Base-by-base conservation (phyloP, 192 early-diverging fungal species). In the Coemansia sp. region DNA sequence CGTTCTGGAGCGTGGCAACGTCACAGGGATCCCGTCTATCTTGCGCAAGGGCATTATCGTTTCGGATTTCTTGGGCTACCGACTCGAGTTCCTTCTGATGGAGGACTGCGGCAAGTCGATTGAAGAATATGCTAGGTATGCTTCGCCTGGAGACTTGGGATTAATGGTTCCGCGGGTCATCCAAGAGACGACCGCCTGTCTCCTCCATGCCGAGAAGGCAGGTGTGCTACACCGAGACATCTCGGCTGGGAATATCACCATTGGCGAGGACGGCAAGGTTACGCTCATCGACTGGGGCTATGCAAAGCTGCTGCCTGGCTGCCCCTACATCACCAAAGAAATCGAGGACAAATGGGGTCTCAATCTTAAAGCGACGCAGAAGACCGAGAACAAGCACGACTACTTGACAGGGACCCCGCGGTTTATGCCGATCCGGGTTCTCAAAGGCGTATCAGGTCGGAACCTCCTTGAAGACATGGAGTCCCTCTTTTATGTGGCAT, bases 141-240 rank as follows among this genome's bases (percentile, higher is more conserved):
- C 7, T 12, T 0, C 12, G 21, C 21, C 23, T 5, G n/a, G 21
- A 4, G 12, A 2, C 14, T 22, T n/a, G 19, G 19, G 2, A 10
- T 3, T 3, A 21, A 17, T 12, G 19, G 5, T 38, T 6, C 19
- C 18, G 11, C 18, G 18, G 18, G 18, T 10, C 18, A 36, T 57
- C n/a, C 20, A 26, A 16, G 25, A 38, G n/a, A 27, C 44, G 3
- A n/a, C 29, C 1, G n/a, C 11, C 0, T 51, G 47, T 11, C 46
- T 63, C 4, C 28, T 33, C 9, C 21, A 46, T 3, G 61, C 61
- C 3, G 18, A 22, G 1, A 10, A 14, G 1, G 42, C 46, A 3
- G 44, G 48, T 11, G 43, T 60, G 6, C 41, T 64, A 3, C 61
- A 64, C 26, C 44, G 54, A 11, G 62, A 56, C 26, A 31, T 64